Percentiles rank a stretch among this genome's conserved stretches.
Evolutionary conservation across 2,329 filamentous ascomycete species (phyloP).

Genomic region (Ophiobolus disseminans): DNA sequence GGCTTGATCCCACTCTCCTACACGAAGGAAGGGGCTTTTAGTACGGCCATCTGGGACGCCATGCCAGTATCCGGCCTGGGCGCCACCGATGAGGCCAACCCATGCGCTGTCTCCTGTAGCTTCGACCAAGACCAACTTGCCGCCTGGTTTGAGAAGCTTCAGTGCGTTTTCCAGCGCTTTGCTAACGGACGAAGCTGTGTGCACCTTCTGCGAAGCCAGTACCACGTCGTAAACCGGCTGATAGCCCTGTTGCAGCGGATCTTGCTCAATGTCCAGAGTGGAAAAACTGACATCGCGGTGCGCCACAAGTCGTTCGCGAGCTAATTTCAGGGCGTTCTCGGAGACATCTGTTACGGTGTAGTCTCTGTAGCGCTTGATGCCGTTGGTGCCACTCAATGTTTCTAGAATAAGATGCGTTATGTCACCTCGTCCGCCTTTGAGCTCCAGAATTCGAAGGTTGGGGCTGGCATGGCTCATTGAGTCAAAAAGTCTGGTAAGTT

Average conservation of each 20-base stretch:
- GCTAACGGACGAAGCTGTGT: constrained; percentile 14
- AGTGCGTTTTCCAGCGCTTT: constrained; percentile 20
- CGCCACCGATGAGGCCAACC: constrained; percentile 9
- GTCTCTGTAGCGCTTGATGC: constrained; percentile 9
- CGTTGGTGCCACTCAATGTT: not conserved
- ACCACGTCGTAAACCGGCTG: constrained; percentile 23
- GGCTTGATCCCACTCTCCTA: constrained; percentile 39
- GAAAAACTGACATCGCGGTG: constrained; percentile 1
- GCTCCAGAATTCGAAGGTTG: constrained; percentile 41
- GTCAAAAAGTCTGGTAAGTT: constrained; percentile 33
- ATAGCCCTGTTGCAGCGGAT: constrained; percentile 16
- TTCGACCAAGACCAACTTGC: constrained; percentile 56
- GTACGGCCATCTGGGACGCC: constrained; percentile 12
- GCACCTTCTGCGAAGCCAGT: constrained; percentile 17
- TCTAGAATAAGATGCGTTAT: constrained; percentile 1
- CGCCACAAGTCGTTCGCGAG: constrained; percentile 6
- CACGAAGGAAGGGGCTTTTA: constrained; percentile 23
- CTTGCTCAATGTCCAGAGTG: constrained; percentile 16
- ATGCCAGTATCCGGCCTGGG: constrained; percentile 22
- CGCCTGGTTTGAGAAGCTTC: constrained; percentile 47
- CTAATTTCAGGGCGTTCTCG: constrained; percentile 4
- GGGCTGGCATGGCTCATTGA: constrained; percentile 49
- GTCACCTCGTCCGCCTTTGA: constrained; percentile 24
- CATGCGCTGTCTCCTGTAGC: not conserved
- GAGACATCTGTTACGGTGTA: constrained; percentile 28